phyloP scores from a whole-genome alignment of 2,329 filamentous ascomycete species.

The Colletotrichum orbiculare region DNA sequence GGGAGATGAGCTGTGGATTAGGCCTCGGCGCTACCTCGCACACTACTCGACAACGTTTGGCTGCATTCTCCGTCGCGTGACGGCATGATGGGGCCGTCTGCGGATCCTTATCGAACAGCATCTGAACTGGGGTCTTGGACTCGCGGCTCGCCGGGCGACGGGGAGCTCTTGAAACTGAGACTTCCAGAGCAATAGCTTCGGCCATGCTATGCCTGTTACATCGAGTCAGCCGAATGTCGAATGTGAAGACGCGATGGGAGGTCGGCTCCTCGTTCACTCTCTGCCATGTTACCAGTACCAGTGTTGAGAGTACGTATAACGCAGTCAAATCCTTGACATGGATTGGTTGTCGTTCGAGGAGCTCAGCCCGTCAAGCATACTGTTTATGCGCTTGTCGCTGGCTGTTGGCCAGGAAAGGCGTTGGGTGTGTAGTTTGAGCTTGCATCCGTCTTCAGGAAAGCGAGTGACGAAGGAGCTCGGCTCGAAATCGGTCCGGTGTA shows the following conservation, averaged over 20 bases:
- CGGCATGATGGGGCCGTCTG: slow-evolving; percentile 19
- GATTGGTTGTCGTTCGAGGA: slow-evolving; percentile 10
- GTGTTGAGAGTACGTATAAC: background rate
- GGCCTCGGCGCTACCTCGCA: slow-evolving; percentile 21
- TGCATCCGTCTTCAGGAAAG: background rate
- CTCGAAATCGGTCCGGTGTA: slow-evolving; percentile 4
- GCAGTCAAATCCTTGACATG: slow-evolving; percentile 17
- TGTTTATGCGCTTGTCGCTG: too few relatives aligned
- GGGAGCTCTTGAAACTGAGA: slow-evolving; percentile 16
- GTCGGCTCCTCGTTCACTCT: slow-evolving; percentile 24
- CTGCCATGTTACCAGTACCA: background rate
- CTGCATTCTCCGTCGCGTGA: slow-evolving; percentile 24
- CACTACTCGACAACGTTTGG: slow-evolving; percentile 19
- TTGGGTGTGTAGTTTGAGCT: too few relatives aligned
- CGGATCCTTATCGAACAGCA: slow-evolving; percentile 32
- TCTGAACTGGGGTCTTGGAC: background rate
- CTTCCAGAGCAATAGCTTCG: slow-evolving; percentile 3
- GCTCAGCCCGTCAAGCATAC: too few relatives aligned
- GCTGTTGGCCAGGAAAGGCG: too few relatives aligned
- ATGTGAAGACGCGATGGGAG: slow-evolving; percentile 15
- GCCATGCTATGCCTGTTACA: slow-evolving; percentile 20
- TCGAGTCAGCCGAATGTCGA: slow-evolving; percentile 30
- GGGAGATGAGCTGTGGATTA: slow-evolving; percentile 35
- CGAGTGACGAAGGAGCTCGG: slow-evolving; percentile 8
- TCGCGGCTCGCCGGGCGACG: background rate